Evolutionary conservation across 2,329 filamentous ascomycete species (phyloP).

Genomic region (Acrocalymma vagum): DNA sequence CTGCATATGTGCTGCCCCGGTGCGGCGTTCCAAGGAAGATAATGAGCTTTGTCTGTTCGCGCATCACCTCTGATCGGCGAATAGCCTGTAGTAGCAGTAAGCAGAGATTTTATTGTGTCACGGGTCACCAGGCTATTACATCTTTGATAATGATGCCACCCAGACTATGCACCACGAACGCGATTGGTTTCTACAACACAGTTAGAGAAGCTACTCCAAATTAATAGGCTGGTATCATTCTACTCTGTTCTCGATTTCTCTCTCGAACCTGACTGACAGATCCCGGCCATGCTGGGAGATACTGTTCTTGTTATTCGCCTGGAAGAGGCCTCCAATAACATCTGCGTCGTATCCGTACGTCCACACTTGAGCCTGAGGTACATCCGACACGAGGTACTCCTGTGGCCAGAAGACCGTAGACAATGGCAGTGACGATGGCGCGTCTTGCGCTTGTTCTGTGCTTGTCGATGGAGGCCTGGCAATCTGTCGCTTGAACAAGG

Average conservation of each 20-base stretch:
- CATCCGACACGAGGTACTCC: slow-evolving; percentile 44
- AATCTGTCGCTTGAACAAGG: slow-evolving; percentile 11
- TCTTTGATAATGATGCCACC: slow-evolving; percentile 52
- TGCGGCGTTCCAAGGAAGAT: slow-evolving; percentile 55
- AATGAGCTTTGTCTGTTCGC: slow-evolving; percentile 37
- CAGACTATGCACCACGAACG: slow-evolving; percentile 51
- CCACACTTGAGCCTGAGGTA: slow-evolving; percentile 48
- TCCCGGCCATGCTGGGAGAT: slow-evolving; percentile 45
- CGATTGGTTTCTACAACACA: slow-evolving; percentile 34
- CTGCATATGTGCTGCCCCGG: slow-evolving; percentile 40
- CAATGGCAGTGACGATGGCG: slow-evolving; percentile 3
- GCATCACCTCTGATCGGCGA: slow-evolving; percentile 33
- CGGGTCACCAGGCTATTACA: slow-evolving; percentile 22
- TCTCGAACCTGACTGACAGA: slow-evolving; percentile 32
- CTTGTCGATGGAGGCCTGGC: slow-evolving; percentile 6
- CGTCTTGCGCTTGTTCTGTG: slow-evolving; percentile 5
- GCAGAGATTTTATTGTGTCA: slow-evolving; percentile 1
- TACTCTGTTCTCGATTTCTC: slow-evolving; percentile 42
- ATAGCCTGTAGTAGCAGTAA: slow-evolving; percentile 35
- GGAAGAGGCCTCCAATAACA: slow-evolving; percentile 45
- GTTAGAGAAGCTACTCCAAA: slow-evolving; percentile 12
- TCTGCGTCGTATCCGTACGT: slow-evolving; percentile 54
- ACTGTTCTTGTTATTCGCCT: slow-evolving; percentile 49
- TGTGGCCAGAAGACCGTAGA: slow-evolving; percentile 44
- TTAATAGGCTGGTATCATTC: background rate